Evolutionary conservation across 2,329 filamentous ascomycete genomes (phyloP), one percentile per base, ranked within the genome.

Genomic region (Aureobasidium sp.): DNA sequence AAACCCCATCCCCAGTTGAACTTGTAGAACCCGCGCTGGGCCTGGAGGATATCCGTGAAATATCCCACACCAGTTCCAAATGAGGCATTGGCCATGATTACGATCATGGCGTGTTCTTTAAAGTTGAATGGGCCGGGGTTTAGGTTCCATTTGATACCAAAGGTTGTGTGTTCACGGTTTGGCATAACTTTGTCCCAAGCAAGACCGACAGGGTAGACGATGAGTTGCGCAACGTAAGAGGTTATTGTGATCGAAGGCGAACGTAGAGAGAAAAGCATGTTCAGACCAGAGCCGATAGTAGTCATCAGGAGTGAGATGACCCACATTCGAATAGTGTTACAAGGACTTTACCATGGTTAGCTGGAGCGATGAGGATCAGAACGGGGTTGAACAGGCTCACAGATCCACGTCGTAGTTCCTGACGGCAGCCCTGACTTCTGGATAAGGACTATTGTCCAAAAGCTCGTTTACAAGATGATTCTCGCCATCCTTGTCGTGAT

Each of bases 231-330:
- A 17, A 71, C 69, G 13, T 69, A 67, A 8, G 67, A 63, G 3
- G 65, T 66, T 11, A 72, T 66, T 27, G 62, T 61, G 35, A 73
- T 70, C 29, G 54, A 58, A 8, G 54, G 54, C 15, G 54, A 58
- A 38, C 54, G 54, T 71, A 94, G 78, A 45, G 89, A 92, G 77
- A 94, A 95, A 75, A 94, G 93, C 45, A 94, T 76, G 72, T 93
- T 94, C 37, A 61, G 35, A 27, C 38, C 81, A 1, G 82, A 84
- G 17, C 82, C 83, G 62, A 85, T 68, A 0, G 83, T 85, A 61
- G 82, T 82, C 37, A 86, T 77, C 9, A 85, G 6, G 66, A 85
- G 61, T 35, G 83, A 83, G 62, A 86, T 82, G 6, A 76, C 72
- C 83, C 83, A 86, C 31, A 83, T 82, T 40, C 83, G 81, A 61